phyloP scores from a whole-genome alignment of 75 land plant genomes.

The Sequoiadendron giganteum region DNA sequence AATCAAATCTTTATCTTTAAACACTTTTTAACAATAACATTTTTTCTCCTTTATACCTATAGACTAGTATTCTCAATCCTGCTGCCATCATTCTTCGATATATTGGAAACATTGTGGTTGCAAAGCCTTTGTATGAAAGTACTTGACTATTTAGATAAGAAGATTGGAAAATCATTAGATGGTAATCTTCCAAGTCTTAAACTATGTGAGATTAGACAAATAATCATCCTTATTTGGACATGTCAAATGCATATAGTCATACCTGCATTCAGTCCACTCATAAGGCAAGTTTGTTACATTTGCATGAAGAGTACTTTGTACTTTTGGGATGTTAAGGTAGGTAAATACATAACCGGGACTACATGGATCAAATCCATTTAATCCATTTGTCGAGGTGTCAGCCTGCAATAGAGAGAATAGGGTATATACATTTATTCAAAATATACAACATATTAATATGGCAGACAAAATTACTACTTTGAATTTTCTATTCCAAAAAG shows the following conservation, averaged over 20 bases:
- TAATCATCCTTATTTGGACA: not conserved
- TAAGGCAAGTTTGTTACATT: slow-evolving; percentile 63
- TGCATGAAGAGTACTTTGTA: slow-evolving; percentile 88
- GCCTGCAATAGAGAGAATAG: not conserved
- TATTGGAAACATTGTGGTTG: not conserved
- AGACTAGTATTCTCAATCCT: not conserved
- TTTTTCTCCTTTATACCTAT: not conserved
- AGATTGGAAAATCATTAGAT: not conserved
- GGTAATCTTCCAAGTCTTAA: not conserved
- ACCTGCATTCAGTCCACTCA: slow-evolving; percentile 86
- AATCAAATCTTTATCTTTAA: not conserved
- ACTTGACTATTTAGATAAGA: not conserved
- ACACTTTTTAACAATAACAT: not conserved
- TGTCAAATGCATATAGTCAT: slow-evolving; percentile 15
- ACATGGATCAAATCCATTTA: slow-evolving; percentile 79
- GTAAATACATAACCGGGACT: slow-evolving; percentile 29
- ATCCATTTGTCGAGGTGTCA: not conserved
- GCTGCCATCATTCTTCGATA: not conserved
- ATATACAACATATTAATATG: not conserved
- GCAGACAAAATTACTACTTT: not conserved
- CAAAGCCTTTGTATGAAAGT: not conserved
- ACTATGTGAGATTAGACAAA: not conserved
- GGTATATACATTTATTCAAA: not conserved
- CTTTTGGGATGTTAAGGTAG: slow-evolving; percentile 80
- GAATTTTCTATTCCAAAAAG: too few relatives aligned